phyloP scores from a whole-genome alignment of 805 yeast genomes.

The Suhomyces vadensis region DNA sequence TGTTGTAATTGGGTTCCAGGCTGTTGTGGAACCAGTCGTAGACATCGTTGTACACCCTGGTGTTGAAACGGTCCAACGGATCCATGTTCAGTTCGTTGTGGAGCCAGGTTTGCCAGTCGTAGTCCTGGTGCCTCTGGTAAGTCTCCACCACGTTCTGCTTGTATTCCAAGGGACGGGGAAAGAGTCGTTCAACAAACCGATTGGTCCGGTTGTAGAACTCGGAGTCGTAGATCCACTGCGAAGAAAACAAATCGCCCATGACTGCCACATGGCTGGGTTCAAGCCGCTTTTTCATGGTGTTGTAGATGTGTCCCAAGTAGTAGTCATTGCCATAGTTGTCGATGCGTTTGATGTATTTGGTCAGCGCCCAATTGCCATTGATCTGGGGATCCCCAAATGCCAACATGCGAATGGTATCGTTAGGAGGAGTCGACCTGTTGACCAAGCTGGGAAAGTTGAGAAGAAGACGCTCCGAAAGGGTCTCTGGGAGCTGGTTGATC shows the following conservation, averaged over 20 bases:
- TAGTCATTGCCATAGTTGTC: slow-evolving; percentile 91
- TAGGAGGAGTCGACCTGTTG: slow-evolving; percentile 13
- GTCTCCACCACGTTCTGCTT: slow-evolving; percentile 50
- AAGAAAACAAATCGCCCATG: slow-evolving; percentile 88
- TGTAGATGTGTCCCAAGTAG: slow-evolving; percentile 81
- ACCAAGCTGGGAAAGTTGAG: slow-evolving; percentile 25
- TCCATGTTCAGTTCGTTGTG: slow-evolving; percentile 41
- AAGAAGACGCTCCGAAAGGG: slow-evolving; percentile 14
- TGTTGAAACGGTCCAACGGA: slow-evolving; percentile 33
- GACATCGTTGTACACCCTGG: slow-evolving; percentile 52
- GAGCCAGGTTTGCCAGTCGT: slow-evolving; percentile 54
- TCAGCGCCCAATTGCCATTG: slow-evolving; percentile 77
- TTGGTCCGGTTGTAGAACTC: slow-evolving; percentile 81
- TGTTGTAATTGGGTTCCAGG: slow-evolving; percentile 40
- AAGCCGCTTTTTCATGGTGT: slow-evolving; percentile 60
- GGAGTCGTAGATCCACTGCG: slow-evolving; percentile 90
- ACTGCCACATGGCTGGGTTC: slow-evolving; percentile 82
- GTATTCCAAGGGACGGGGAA: slow-evolving; percentile 56
- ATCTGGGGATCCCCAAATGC: slow-evolving; percentile 98
- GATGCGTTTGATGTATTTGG: slow-evolving; percentile 69
- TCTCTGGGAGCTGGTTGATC: slow-evolving; percentile 17
- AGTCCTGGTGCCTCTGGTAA: slow-evolving; percentile 49
- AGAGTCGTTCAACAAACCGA: slow-evolving; percentile 70
- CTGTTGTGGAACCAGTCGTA: slow-evolving; percentile 59
- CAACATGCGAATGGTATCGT: slow-evolving; percentile 56